phyloP scores from a whole-genome alignment of 2,329 filamentous ascomycete genomes.

The Leptosphaerulina australis region DNA sequence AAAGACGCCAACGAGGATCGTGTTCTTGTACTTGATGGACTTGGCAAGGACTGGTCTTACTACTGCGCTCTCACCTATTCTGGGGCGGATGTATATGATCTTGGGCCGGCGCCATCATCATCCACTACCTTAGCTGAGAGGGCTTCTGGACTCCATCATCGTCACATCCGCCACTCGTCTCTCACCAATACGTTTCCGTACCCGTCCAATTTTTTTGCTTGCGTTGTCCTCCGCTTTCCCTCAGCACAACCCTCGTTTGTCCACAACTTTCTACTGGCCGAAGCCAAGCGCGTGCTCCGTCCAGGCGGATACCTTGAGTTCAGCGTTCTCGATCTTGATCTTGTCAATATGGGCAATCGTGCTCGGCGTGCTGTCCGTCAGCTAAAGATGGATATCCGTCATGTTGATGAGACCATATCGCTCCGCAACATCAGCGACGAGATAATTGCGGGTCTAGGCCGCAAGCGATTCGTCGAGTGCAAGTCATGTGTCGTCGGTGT shows the following conservation, averaged over 20 bases:
- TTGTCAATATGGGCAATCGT: conserved; percentile 80
- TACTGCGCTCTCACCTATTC: conserved; percentile 83
- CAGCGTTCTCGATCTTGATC: conserved; percentile 76
- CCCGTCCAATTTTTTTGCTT: conserved; percentile 74
- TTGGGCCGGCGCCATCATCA: conserved; percentile 51
- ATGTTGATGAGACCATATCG: conserved; percentile 63
- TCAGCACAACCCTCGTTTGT: conserved; percentile 69
- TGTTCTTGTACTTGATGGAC: conserved; percentile 79
- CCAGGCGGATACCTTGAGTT: conserved; percentile 81
- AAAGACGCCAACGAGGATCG: conserved; percentile 63
- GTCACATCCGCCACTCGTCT: conserved; percentile 72
- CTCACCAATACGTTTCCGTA: conserved; percentile 74
- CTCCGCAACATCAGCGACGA: conserved; percentile 62
- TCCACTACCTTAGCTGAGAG: conserved; percentile 34
- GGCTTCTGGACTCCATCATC: conserved; percentile 63
- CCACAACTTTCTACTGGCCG: conserved; percentile 73
- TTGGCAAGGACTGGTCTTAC: conserved; percentile 90
- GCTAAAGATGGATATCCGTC: conserved; percentile 73
- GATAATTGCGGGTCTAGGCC: conserved; percentile 69
- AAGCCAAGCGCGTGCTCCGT: conserved; percentile 77
- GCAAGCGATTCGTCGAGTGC: conserved; percentile 72
- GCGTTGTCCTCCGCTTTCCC: conserved; percentile 79
- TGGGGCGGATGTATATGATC: conserved; percentile 75
- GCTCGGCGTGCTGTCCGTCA: conserved; percentile 71
- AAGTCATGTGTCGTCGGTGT: conserved; percentile 80